Evolutionary conservation across 2,329 filamentous ascomycete genomes (phyloP), one percentile per base, ranked within the genome.

Genomic region (Coniochaeta sp.): DNA sequence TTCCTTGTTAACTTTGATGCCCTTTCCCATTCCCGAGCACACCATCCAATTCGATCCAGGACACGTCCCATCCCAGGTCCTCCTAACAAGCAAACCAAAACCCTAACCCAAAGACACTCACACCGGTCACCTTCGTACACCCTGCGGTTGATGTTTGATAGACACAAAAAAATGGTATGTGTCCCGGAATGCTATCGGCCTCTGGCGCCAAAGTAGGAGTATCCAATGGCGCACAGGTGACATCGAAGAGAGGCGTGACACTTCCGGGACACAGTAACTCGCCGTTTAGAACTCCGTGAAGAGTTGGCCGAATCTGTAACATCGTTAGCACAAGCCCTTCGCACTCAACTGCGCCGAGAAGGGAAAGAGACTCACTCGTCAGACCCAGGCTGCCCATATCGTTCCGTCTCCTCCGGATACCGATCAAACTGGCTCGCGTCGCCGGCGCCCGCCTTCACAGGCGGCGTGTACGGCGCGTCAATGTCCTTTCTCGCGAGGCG

Each of bases 361-460:
- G 51, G 51, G 38, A 45, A 26, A 31, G n/a, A 13, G 51, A 87
- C 92, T 75, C 78, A 96, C 92, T 90, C 86, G 70, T 97, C 92
- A 57, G 85, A 77, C 45, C 89, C 91, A 51, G 72, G 73, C 59
- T 80, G 74, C 33, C 94, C 94, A 66, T 99, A 99, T 65, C 86
- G 83, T 70, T 99, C 94, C 42, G 89, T 90, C 70, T 99, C 94
- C 70, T 99, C 94, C 1, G 94, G 91, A 69, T 99, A 99, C 68
- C 91, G 89, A 72, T 99, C 94, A 65, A 99, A 99, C 70, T 96
- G 89, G 71, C 91, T 96, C 49, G 94, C 90, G 72, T 99, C 94
- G 53, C 94, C 94, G 27, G 90, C 86, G 38, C 94, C 94, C 38
- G 90, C 91, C 67, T 94, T 88, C 55, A 99, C 92, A 0, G 94